Percentiles rank a stretch among this genome's conserved stretches.
phyloP scores from a whole-genome alignment of 768 basidiomycete species.

The Auriscalpium vulgare region DNA sequence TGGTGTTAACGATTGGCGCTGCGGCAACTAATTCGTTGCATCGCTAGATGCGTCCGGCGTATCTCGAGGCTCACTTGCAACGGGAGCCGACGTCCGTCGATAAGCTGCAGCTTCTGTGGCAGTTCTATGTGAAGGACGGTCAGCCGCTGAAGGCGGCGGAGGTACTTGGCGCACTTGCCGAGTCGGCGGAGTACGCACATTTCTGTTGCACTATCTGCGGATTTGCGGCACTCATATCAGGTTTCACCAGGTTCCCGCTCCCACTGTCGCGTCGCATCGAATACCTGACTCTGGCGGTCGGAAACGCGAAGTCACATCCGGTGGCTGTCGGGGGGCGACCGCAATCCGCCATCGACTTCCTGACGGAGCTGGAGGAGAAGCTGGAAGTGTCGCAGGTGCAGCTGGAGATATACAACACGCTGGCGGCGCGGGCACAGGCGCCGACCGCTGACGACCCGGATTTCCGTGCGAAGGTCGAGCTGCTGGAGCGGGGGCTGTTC shows the following conservation, averaged over 20 bases:
- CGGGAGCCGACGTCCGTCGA: constrained; percentile 73
- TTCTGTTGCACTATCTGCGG: neutral
- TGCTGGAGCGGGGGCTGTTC: constrained; percentile 54
- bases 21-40: neutral
- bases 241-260: constrained; percentile 47
- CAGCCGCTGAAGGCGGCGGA: constrained; percentile 84
- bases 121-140: constrained; percentile 91
- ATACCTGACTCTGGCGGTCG: constrained; percentile 88
- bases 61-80: constrained; percentile 81
- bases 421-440: constrained; percentile 53
- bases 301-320: constrained; percentile 93
- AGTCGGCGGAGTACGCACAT: constrained; percentile 65
- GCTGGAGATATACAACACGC: constrained; percentile 73
- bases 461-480: constrained; percentile 53
- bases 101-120: constrained; percentile 89
- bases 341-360: constrained; percentile 89
- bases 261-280: constrained; percentile 73
- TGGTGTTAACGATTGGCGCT: neutral
- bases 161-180: constrained; percentile 75
- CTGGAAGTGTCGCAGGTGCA: constrained; percentile 96
- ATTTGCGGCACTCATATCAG: neutral
- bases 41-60: constrained; percentile 71
- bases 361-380: constrained; percentile 93
- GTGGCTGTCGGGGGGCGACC: constrained; percentile 69
- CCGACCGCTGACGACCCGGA: constrained; percentile 32